Base-by-base conservation (phyloP, 139 green algal species). In the Tetradesmus lagerheimii region DNA sequence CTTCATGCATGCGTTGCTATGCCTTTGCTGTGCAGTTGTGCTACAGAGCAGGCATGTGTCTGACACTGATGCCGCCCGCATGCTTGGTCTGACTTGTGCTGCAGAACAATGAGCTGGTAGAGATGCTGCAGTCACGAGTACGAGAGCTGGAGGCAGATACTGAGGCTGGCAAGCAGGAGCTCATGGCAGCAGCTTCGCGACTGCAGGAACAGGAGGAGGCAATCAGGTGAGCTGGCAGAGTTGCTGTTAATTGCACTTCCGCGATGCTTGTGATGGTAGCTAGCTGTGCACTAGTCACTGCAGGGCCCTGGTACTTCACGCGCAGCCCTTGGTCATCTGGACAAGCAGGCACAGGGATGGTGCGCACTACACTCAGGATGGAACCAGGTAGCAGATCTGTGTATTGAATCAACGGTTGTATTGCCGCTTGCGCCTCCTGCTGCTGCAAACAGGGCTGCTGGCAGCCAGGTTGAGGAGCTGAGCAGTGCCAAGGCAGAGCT, bases 221-320 rank as follows among this genome's bases (percentile, higher is more conserved):
- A 16, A 82, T 90, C 20, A 81, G 88, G 92, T 94, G 31, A 25
- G 81, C 1, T 23, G 31, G 39, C n/a, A 82, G 83, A n/a, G 25
- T n/a, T n/a, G n/a, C n/a, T n/a, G n/a, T n/a, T n/a, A n/a, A n/a
- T n/a, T n/a, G n/a, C n/a, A n/a, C n/a, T n/a, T n/a, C n/a, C n/a
- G n/a, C n/a, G n/a, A n/a, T n/a, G n/a, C n/a, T n/a, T n/a, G n/a
- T n/a, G n/a, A n/a, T n/a, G n/a, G n/a, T n/a, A n/a, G 47, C 47
- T 62, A 18, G 20, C 47, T 23, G 20, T 62, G 47, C 47, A 62
- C 8, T 20, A 62, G 8, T 50, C 47, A n/a, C n/a, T n/a, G n/a
- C n/a, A n/a, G n/a, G n/a, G n/a, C n/a, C n/a, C n/a, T n/a, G n/a
- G n/a, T n/a, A n/a, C n/a, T n/a, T n/a, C n/a, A n/a, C n/a, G n/a